Evolutionary conservation across 192 early-diverging fungal genomes (phyloP), one percentile per base, ranked within the genome.

Genomic region (Martensiomyces pterosporus): DNA sequence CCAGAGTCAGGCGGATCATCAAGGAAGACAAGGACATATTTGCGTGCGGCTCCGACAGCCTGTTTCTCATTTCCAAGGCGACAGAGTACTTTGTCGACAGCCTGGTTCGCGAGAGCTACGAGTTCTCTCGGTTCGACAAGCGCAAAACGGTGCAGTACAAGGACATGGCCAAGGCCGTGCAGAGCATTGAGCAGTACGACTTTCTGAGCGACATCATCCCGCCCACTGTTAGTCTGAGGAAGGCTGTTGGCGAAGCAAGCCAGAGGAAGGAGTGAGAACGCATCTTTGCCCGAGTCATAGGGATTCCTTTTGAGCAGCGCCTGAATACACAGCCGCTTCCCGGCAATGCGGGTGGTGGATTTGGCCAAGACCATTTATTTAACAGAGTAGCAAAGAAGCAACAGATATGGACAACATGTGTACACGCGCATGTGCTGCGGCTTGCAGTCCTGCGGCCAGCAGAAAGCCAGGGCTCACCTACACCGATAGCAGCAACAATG

Each of bases 1-100:
- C 86, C 14, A 75, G 86, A 43, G 78, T 86, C 24, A 79, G 82
- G 34, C 73, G 83, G 13, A 85, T 88, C 48, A 82, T 88, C 55
- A 88, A 86, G 49, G 80, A 85, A 49, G 86, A 88, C 57, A 81
- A 82, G 58, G 86, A 88, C 44, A 76, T 88, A 2, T 71, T 67
- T 24, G 70, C 81, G 17, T 80, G 82, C 60, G 83, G 80, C 39
- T 66, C 82, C 9, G 86, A 88, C 24, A 79, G 82, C 10, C 73
- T 82, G 17, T 84, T 84, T 33, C 52, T 84, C 42, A 81, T 88
- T 25, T 76, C 79, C 9, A 57, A 76, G 18, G 84, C 86, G 14
- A 82, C 86, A 43, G 86, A 88, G 73, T 52, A 80, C 22, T 88
- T 88, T 52, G 63, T 85, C 44, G 84, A 82, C 35, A 80, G 79